A percentile compares a stretch with the other conserved stretches of the same genome.
These are phyloP conservation scores for Babjeviella inositovora DNA, from an alignment of 805 yeast species.

Conservation along the genomic window DNA sequence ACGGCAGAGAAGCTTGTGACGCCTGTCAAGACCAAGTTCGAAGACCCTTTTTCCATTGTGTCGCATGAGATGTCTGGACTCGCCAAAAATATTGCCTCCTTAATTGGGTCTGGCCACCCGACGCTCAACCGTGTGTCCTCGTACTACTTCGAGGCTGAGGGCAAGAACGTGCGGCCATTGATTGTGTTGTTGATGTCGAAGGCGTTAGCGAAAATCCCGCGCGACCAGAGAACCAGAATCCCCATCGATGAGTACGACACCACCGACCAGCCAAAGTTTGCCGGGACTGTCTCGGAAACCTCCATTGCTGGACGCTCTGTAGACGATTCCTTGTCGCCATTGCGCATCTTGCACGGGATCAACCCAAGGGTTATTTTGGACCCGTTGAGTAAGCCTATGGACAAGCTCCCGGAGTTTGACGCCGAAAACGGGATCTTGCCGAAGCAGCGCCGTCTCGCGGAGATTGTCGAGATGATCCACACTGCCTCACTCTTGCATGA, in stretches of 20 bases:
- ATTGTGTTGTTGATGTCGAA: constrained; percentile 73
- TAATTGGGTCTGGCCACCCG: constrained; percentile 91
- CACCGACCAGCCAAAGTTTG: constrained; percentile 44
- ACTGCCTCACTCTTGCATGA: constrained; percentile 93
- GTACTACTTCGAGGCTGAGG: constrained; percentile 92
- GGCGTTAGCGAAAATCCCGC: constrained; percentile 66
- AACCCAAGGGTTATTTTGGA: constrained; percentile 72
- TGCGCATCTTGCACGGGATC: constrained; percentile 75
- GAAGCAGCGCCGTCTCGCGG: constrained; percentile 89
- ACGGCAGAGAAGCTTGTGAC: constrained; percentile 66
- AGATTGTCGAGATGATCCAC: constrained; percentile 96
- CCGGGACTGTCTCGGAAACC: constrained; percentile 36
- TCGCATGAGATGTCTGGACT: constrained; percentile 84
- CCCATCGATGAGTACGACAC: constrained; percentile 49
- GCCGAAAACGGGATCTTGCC: constrained; percentile 71
- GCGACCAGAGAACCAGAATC: constrained; percentile 46
- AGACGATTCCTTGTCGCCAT: constrained; percentile 59
- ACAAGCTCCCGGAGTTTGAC: constrained; percentile 41
- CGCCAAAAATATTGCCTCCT: constrained; percentile 71
- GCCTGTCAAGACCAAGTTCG: constrained; percentile 31
- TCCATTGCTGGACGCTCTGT: constrained; percentile 46
- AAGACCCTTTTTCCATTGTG: constrained; percentile 83
- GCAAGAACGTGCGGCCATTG: constrained; percentile 88
- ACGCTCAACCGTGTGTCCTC: constrained; percentile 83
- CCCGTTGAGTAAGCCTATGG: constrained; percentile 74